Evolutionary conservation across 1,284 basidiomycete genomes (phyloP), one percentile per base, ranked within the genome.

Genomic region (Rhodotorula mucilaginosa): DNA sequence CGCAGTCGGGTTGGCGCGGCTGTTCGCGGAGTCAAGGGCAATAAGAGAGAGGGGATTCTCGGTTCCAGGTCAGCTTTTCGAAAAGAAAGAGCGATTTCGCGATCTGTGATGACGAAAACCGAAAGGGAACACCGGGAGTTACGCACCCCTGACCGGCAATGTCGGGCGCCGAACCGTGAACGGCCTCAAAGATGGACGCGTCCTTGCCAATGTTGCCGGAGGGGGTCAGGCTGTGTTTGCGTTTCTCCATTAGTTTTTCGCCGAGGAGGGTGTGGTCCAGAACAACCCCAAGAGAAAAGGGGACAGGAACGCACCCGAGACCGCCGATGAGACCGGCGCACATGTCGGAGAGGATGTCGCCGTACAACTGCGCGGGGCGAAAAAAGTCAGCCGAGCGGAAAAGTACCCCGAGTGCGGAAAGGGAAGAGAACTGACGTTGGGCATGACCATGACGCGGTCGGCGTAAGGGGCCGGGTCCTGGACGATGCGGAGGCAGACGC

Each of bases 401-500:
- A 34, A 34, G 34, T 34, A 34, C 34, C 34, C 34, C 34, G 34
- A 34, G 34, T 34, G 34, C 34, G 34, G 34, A 34, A 34, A 34
- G 34, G 34, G 34, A 34, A 34, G 34, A 5, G 31, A 29, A 61
- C 69, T 57, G 63, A 99, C 85, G 87, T 99, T 99, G 76, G 97
- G 97, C 96, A 99, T 99, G 78, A 99, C 97, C 96, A 99, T 99
- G 78, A 99, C 97, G 72, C 93, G 90, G 84, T 98, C 95, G 61
- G 92, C 87, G 84, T 90, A 99, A 16, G 97, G 97, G 76, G 84
- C 86, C 49, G 97, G 97, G 84, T 99, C 94, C 82, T 93, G 91
- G 48, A 92, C 91, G 78, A 96, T 87, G 88, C 93, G 89, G 68
- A 99, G 86, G 85, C 97, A 99, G 76, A 92, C 95, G 78, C 97